These are phyloP conservation scores for Rosa lucieae DNA, from an alignment of 306 rosid genomes.

Conservation along the genomic window DNA sequence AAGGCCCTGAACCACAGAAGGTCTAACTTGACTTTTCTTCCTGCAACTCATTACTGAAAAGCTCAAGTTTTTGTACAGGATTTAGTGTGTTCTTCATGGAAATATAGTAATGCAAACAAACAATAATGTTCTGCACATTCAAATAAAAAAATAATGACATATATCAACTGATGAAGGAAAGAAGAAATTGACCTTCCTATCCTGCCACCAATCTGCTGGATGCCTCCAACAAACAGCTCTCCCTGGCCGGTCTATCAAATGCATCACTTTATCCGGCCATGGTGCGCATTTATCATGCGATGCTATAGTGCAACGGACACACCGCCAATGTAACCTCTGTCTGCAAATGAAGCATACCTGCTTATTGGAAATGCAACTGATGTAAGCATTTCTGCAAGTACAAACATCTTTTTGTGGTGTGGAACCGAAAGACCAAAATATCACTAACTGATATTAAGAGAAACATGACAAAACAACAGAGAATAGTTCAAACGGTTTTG, in stretches of 20 bases:
- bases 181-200: slow-evolving; percentile 78
- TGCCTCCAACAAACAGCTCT: slow-evolving; percentile 90
- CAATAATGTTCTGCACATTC: background rate
- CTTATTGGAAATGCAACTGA: slow-evolving; percentile 11
- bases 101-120: background rate
- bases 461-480: background rate
- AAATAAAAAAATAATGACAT: background rate
- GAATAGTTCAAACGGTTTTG: background rate
- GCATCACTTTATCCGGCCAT: slow-evolving; percentile 71
- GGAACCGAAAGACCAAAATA: background rate
- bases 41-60: background rate
- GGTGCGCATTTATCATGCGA: slow-evolving; percentile 79
- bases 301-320: slow-evolving; percentile 66
- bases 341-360: slow-evolving; percentile 85
- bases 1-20: background rate
- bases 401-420: slow-evolving; percentile 6
- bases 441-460: background rate
- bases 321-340: slow-evolving; percentile 54
- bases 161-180: slow-evolving; percentile 44
- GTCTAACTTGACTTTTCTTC: background rate
- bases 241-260: slow-evolving; percentile 48
- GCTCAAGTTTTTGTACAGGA: background rate
- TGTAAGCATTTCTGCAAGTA: background rate
- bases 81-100: background rate
- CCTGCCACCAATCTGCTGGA: slow-evolving; percentile 69